These are phyloP conservation scores for Pisolithus microcarpus DNA, from an alignment of 768 basidiomycete species.

Conservation along the genomic window DNA sequence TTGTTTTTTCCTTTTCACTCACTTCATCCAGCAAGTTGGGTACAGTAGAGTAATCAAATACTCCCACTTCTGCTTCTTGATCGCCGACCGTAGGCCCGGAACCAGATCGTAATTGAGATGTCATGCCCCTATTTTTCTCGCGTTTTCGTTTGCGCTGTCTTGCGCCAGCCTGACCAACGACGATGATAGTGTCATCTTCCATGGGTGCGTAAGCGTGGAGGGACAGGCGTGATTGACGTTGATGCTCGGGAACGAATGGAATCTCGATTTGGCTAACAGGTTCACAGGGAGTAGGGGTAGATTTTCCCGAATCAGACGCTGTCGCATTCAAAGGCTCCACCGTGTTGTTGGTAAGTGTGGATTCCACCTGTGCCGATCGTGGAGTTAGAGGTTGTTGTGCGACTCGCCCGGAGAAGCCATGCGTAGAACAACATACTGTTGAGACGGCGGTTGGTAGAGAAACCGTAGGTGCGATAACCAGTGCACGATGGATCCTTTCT, in stretches of 20 bases:
- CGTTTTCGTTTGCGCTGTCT: slow-evolving; percentile 57
- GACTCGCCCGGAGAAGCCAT: slow-evolving; percentile 1
- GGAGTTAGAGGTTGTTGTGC: neutral
- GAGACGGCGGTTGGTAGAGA: slow-evolving; percentile 25
- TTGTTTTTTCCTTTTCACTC: neutral
- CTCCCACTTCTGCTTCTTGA: slow-evolving; percentile 27
- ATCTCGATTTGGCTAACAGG: slow-evolving; percentile 56
- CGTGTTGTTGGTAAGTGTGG: neutral
- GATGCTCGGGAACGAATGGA: slow-evolving; percentile 65
- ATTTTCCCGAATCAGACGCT: neutral
- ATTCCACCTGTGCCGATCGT: neutral
- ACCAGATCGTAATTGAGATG: neutral
- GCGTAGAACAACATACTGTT: slow-evolving; percentile 10
- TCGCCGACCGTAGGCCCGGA: slow-evolving; percentile 6
- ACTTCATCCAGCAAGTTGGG: slow-evolving; percentile 66
- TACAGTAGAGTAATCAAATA: slow-evolving; percentile 62
- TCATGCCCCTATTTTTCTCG: slow-evolving; percentile 11
- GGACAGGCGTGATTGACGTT: slow-evolving; percentile 33
- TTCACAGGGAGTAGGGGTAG: slow-evolving; percentile 18
- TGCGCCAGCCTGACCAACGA: slow-evolving; percentile 58
- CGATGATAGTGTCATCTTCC: slow-evolving; percentile 60
- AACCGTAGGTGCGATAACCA: slow-evolving; percentile 52
- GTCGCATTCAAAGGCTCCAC: neutral
- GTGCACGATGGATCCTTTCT: slow-evolving; percentile 57
- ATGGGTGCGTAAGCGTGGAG: slow-evolving; percentile 13